phyloP scores from a whole-genome alignment of 2,329 filamentous ascomycete genomes.

The Pestalotiopsis sp. region DNA sequence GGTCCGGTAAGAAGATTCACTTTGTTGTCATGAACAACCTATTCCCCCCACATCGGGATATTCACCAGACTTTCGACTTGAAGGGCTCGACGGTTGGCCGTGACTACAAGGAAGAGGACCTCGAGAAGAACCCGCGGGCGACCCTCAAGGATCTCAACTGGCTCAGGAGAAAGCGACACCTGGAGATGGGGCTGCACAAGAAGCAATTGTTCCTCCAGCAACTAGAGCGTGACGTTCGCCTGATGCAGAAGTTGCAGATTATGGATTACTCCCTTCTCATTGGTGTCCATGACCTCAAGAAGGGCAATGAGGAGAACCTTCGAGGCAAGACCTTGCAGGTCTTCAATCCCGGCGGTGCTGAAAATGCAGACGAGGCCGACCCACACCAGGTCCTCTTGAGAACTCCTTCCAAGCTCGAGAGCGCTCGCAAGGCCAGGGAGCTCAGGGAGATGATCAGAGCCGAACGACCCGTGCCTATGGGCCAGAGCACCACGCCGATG shows the following conservation, averaged over 20 bases:
- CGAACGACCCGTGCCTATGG: conserved; percentile 92
- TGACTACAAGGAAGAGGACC: conserved; percentile 85
- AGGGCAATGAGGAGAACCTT: conserved; percentile 94
- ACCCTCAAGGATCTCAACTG: conserved; percentile 98
- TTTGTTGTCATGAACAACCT: conserved; percentile 99
- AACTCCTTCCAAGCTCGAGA: conserved; percentile 93
- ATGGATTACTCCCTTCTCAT: conserved; percentile 99
- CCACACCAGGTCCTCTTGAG: conserved; percentile 72
- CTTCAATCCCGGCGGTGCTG: conserved; percentile 84
- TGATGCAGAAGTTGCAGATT: conserved; percentile 87
- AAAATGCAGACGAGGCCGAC: conserved; percentile 58
- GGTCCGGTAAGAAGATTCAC: conserved; percentile 90
- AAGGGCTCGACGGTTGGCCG: conserved; percentile 95
- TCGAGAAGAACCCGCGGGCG: conserved; percentile 86
- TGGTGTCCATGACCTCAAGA: conserved; percentile 87
- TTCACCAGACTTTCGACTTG: conserved; percentile 94
- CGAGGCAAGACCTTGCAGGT: conserved; percentile 88
- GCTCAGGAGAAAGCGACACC: conserved; percentile 80
- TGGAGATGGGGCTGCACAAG: conserved; percentile 89
- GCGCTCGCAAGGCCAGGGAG: conserved; percentile 85
- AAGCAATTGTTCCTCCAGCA: conserved; percentile 88
- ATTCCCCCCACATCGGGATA: conserved; percentile 95
- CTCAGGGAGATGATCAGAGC: conserved; percentile 89
- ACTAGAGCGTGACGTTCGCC: conserved; percentile 80
- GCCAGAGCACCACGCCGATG: conserved; percentile 81